Base-by-base conservation (phyloP, 352 stramenopile genomes). In the Globisporangium orthogonon region DNA sequence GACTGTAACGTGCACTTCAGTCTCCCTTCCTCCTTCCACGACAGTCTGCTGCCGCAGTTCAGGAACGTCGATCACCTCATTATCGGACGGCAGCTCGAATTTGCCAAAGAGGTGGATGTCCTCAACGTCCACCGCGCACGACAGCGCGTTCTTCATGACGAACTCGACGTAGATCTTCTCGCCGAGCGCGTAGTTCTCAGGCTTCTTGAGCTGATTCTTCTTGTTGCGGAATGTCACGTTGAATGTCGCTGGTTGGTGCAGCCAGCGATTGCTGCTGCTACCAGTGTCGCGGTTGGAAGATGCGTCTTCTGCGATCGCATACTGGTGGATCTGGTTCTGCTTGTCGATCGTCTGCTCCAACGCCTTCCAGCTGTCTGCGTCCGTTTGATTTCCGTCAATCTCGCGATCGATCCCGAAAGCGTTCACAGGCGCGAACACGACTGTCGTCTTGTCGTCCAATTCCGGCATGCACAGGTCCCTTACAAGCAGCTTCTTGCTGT, bases 121-220 rank as follows among this genome's bases (percentile, higher is more conserved):
- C 31, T 88, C 76, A 9, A 94, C 76, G 49, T 90, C 81, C 28
- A 94, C 84, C 5, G 83, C 84, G 56, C 82, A 92, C 14, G 83
- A 91, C 2, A 94, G 66, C 10, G 82, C 78, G 53, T 94, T 94
- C 58, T 92, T 91, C 78, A 94, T 89, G 40, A 90, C 74, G 61
- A 94, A 92, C 54, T 94, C 84, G 7, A 94, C 84, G 51, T 91
- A 94, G 29, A 94, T 88, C 52, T 76, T 73, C 53, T 94, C 82
- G 1, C 76, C 76, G 10, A 88, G 54, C 9, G 86, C 75, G 28
- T 92, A 92, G 47, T 83, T 82, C 10, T 76, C 71, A 0, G 80
- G 76, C 31, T 77, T 66, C 18, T 66, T 58, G 5, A 63, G 47
- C 51, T 54, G 61, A 33, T 67, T 69, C 50, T 74, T 78, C 52